Conservation (phyloP, 163 green algal species). For the Chlamydomonas reinhardtii region DNA sequence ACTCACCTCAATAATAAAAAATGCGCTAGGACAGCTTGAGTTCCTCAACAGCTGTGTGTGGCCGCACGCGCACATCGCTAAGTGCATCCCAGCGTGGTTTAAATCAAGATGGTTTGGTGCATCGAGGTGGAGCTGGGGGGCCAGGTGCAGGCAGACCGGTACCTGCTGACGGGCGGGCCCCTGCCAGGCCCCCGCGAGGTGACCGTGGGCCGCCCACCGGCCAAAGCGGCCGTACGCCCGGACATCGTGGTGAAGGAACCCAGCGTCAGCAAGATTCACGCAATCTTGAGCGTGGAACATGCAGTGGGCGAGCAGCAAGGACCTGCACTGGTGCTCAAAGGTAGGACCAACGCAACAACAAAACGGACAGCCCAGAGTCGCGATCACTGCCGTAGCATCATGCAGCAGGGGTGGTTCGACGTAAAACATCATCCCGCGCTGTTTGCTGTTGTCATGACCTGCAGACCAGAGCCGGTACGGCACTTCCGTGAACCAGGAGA, state of each 20-base stretch:
- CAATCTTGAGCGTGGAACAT: background rate
- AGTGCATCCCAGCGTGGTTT: too few species aligned
- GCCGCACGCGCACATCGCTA: too few species aligned
- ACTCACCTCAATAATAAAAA: too few species aligned
- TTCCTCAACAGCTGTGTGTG: too few species aligned
- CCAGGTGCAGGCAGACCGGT: background rate
- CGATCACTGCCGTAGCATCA: too few species aligned
- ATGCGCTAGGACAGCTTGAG: too few species aligned
- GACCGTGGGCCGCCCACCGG: constrained; percentile 29
- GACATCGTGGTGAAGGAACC: constrained; percentile 28
- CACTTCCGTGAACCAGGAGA: constrained; percentile 25
- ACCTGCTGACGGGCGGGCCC: background rate
- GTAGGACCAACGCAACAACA: background rate
- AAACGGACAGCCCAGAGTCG: too few species aligned
- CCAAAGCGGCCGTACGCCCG: background rate
- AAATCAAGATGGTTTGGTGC: constrained; percentile 25
- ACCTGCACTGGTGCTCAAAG: background rate
- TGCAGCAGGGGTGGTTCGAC: too few species aligned
- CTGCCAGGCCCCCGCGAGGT: background rate
- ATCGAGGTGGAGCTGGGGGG: background rate
- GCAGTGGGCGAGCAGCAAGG: background rate
- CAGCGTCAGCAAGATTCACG: constrained; percentile 46
- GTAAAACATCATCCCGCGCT: too few species aligned
- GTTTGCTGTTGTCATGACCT: too few species aligned
- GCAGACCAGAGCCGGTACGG: constrained; percentile 42